Evolutionary conservation across 768 basidiomycete genomes (phyloP), one percentile per base, ranked within the genome.

Genomic region (Podaxis mareebaensis): DNA sequence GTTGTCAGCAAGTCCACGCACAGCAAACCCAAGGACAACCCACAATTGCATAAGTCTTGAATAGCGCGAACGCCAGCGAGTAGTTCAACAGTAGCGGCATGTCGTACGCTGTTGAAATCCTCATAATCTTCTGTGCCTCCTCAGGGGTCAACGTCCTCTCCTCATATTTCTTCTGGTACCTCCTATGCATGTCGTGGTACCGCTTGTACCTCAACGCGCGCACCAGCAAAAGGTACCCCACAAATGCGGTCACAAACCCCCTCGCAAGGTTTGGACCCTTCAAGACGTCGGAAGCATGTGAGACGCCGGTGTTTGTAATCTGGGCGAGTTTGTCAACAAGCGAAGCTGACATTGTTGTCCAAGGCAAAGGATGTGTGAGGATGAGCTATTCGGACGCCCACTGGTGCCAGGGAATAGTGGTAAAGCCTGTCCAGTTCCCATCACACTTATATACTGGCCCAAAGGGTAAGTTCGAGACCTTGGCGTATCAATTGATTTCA

Each of bases 21-120:
- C 33, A 20, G 8, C 13, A 60, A 56, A 11, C 7, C n/a, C 7
- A 11, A 33, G 20, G 48, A 3, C 12, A 48, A 75, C 79, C 65
- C 63, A 83, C 82, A 60, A 82, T 76, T 1, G 67, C 80, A 68
- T 81, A 84, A 3, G 83, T 84, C 71, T 83, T 84, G 76, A 84
- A 84, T 63, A 85, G 67, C 3, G 83, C 84, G 68, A 85, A 82
- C 1, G 79, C 71, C 36, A 80, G 52, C 0, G 81, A 68, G 65
- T 78, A 78, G 53, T 74, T 73, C 59, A 78, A 52, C 2, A 85
- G 60, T 15, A 67, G 57, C 4, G 83, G 82, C 79, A 83, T 82
- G 65, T 85, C 83, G 60, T 78, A 83, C 13, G 70, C 59, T 3
- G 66, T 61, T 2, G 78, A 71, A 1, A 74, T 63, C 51, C 70